Percentiles rank a stretch among this genome's conserved stretches.
Evolutionary conservation across 2,329 filamentous ascomycete species (phyloP).

Genomic region (Ophiocordyceps camponoti-saundersi): DNA sequence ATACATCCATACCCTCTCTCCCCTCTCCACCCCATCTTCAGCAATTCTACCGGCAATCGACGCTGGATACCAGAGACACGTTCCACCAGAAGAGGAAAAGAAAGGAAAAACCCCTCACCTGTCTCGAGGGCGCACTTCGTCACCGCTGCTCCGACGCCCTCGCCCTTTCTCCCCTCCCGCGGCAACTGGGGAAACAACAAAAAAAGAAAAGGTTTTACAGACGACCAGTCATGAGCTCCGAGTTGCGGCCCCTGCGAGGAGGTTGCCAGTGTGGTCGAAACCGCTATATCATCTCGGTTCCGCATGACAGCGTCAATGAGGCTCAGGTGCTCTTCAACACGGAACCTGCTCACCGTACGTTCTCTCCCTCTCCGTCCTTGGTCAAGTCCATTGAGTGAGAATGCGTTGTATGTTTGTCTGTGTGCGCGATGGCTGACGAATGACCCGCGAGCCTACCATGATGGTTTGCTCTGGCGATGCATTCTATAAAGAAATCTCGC

Average conservation of each 20-base stretch:
- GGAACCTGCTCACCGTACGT: slow-evolving; percentile 54
- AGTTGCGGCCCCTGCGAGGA: slow-evolving; percentile 45
- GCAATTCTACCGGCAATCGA: not conserved
- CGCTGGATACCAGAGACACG: not conserved
- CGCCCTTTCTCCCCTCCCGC: not conserved
- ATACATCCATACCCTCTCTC: not conserved
- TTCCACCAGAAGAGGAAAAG: not conserved
- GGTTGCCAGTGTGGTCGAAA: slow-evolving; percentile 78
- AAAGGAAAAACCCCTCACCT: not conserved
- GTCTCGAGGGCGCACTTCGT: not conserved
- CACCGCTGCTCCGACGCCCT: not conserved
- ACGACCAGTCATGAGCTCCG: slow-evolving; percentile 21
- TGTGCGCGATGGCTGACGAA: no score
- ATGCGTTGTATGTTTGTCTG: no score
- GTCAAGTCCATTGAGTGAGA: no score
- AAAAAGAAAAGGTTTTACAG: not conserved
- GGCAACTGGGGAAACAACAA: not conserved
- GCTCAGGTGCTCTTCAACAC: slow-evolving; percentile 63
- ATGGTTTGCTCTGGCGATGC: not conserved
- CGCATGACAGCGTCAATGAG: slow-evolving; percentile 33
- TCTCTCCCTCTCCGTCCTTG: not conserved
- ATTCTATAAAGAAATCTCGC: slow-evolving; percentile 35
- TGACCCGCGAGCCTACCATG: no score
- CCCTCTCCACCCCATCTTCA: not conserved
- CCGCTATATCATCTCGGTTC: slow-evolving; percentile 59